These are phyloP conservation scores for Talaromyces amestolkiae DNA, from an alignment of 2,329 filamentous ascomycete genomes.

Conservation along the genomic window DNA sequence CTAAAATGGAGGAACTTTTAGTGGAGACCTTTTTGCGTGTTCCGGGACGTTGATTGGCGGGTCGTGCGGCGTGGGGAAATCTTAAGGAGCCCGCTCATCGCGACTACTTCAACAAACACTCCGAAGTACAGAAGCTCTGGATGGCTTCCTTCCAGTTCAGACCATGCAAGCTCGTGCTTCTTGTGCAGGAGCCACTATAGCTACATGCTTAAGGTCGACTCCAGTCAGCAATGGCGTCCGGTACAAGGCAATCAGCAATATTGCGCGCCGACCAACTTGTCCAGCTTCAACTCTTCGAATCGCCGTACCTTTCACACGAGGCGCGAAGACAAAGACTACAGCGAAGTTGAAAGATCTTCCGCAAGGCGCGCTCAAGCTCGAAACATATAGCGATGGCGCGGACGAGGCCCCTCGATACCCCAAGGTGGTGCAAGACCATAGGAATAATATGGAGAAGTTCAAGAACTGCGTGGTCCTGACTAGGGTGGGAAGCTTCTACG, in stretches of 20 bases:
- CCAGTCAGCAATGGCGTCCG: background rate
- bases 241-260: conserved; percentile 2
- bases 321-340: conserved; percentile 39
- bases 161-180: conserved; percentile 19
- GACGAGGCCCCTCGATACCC: conserved; percentile 66
- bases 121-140: background rate
- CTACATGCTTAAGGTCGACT: conserved; percentile 18
- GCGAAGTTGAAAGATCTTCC: conserved; percentile 51
- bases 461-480: conserved; percentile 88
- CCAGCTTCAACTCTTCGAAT: conserved; percentile 19
- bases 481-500: conserved; percentile 92
- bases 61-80: conserved; percentile 10
- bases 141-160: background rate
- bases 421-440: conserved; percentile 82
- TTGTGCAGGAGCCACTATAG: conserved; percentile 4
- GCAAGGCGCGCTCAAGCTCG: conserved; percentile 54
- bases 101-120: background rate
- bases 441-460: conserved; percentile 86
- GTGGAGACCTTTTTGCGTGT: conserved; percentile 13
- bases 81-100: background rate
- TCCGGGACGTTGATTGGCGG: conserved; percentile 12
- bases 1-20: conserved; percentile 12
- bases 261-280: conserved; percentile 18
- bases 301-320: conserved; percentile 24
- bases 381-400: conserved; percentile 42